Base-by-base conservation (phyloP, 2,329 filamentous ascomycete species). In the Fusarium redolens region DNA sequence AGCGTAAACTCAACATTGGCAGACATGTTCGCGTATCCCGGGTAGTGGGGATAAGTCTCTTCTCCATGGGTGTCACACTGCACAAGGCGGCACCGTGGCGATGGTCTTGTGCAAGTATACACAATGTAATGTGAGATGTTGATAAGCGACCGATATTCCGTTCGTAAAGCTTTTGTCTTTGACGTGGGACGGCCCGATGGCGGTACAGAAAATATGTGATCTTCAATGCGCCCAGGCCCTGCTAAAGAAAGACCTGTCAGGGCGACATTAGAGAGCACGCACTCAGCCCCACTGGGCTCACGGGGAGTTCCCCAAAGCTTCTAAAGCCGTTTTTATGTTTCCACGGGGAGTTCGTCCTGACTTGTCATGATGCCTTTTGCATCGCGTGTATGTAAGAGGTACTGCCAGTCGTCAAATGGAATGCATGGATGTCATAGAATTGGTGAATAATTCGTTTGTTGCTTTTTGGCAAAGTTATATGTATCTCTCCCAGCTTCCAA, bases 401-500 rank as follows among this genome's bases (percentile, higher is more conserved):
- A 31, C 31, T 52, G 61, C 52, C 63, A 30, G 50, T 52, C 59
- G 56, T 54, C 61, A 57, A 47, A 57, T 40, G 51, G 56, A 59
- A 51, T 41, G 45, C 60, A 63, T 40, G 18, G 31, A 55, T 30
- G 57, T 50, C 18, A 57, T 37, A 40, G 44, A 45, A 60, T 65
- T 63, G 48, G 58, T 65, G 60, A 61, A 57, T 58, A 40, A 52
- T 45, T 65, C 13, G 4, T 55, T 58, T 62, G 35, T n/a, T 28
- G 65, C 52, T 82, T 74, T 65, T 54, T 61, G 52, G 30, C 48
- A 31, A 56, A 60, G 59, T 74, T 77, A 81, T 59, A 77, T 76
- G 68, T 81, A 79, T 63, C 79, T 78, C 59, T 86, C 84, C 91
- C 92, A 93, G 78, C 91, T 93, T 7, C 92, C 92, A 76, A 93